Percentiles rank a stretch among this genome's conserved stretches.
Evolutionary conservation across 371 early-diverging fungal genomes (phyloP).

Genomic region (Choanephora cucurbitarum): DNA sequence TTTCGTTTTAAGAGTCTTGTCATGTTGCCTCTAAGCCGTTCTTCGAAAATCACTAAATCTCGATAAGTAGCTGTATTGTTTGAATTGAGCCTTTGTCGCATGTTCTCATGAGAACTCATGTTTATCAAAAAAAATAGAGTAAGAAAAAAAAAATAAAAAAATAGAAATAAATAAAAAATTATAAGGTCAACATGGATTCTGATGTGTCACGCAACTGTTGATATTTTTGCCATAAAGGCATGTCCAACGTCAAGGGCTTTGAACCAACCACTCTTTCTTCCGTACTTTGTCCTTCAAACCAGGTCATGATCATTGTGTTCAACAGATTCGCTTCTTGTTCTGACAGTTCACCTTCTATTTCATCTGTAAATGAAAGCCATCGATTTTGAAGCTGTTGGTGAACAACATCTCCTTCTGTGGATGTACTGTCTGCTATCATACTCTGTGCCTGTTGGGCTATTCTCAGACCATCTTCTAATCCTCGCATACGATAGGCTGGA

Average conservation of each 20-base stretch:
- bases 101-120: neutral
- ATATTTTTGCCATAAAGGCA: slow-evolving; percentile 19
- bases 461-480: slow-evolving; percentile 41
- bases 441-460: slow-evolving; percentile 40
- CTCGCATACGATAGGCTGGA: slow-evolving; percentile 36
- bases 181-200: neutral
- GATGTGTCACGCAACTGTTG: slow-evolving; percentile 7
- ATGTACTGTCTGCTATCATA: slow-evolving; percentile 38
- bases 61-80: slow-evolving; percentile 54
- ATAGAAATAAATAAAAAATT: no score
- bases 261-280: neutral
- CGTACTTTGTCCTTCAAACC: slow-evolving; percentile 36
- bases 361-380: slow-evolving; percentile 45
- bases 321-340: slow-evolving; percentile 33
- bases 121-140: no score
- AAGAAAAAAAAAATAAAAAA: no score
- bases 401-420: slow-evolving; percentile 22
- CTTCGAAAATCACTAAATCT: slow-evolving; percentile 73
- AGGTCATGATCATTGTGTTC: slow-evolving; percentile 41
- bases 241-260: neutral
- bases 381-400: slow-evolving; percentile 30
- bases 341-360: slow-evolving; percentile 18
- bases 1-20: slow-evolving; percentile 54
- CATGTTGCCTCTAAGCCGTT: slow-evolving; percentile 63
- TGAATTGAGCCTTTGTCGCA: slow-evolving; percentile 11